phyloP scores from a whole-genome alignment of 129 eudicot genomes.

The Escallonia rubra region DNA sequence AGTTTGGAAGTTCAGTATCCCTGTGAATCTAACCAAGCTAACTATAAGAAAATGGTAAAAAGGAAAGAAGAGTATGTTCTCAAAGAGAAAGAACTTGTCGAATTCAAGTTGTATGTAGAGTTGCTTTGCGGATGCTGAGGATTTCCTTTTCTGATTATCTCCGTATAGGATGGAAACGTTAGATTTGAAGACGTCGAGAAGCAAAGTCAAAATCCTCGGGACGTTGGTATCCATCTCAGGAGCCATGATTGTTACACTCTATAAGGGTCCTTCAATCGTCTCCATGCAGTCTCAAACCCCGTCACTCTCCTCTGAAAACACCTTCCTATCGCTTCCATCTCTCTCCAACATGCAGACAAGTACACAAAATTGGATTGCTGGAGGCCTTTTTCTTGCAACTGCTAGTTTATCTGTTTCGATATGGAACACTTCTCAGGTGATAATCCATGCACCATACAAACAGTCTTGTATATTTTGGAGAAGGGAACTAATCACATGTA shows the following conservation, averaged over 20 bases:
- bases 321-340: not conserved
- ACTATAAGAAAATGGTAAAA: no score
- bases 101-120: no score
- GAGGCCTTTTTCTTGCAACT: constrained; percentile 34
- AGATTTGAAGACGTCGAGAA: constrained; percentile 4
- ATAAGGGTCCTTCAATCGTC: constrained; percentile 33
- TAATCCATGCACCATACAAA: not conserved
- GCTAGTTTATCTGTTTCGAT: constrained; percentile 27
- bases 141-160: not conserved
- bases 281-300: constrained; percentile 12
- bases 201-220: constrained; percentile 29
- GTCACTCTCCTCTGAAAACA: not conserved
- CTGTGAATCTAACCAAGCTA: no score
- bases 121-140: not conserved
- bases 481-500: not conserved
- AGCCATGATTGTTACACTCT: constrained; percentile 35
- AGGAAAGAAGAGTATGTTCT: no score
- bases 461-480: not conserved
- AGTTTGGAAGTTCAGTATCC: no score
- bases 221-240: constrained; percentile 30
- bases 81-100: no score
- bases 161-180: constrained; percentile 12
- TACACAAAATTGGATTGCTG: constrained; percentile 25
- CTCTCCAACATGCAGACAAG: constrained; percentile 6
- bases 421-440: constrained; percentile 37